Evolutionary conservation across 805 yeast genomes (phyloP), one percentile per base, ranked within the genome.

Genomic region (Candida piceae): DNA sequence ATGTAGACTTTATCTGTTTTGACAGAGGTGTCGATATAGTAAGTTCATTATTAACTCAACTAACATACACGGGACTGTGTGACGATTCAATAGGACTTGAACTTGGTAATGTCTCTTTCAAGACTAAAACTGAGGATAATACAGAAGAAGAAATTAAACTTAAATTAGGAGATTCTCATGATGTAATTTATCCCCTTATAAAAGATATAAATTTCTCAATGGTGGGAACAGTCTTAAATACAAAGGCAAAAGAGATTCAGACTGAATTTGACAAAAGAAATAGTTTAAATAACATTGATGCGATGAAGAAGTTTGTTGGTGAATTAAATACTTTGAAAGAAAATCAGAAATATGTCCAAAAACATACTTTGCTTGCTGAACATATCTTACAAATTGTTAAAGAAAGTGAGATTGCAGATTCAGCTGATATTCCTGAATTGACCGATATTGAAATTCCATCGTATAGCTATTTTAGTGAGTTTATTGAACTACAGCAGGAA

Each of bases 41-140:
- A 4, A 76, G 95, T 1, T 80, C 87, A 1, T 50, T 86, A 9
- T 61, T 87, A 37, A 76, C 79, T 18, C 97, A 89, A 50, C 61
- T 89, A 48, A 84, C 87, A 2, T 90, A 89, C 55, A 67, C 74
- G 13, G 98, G 97, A 0, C 64, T 93, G 12, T 64, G 88, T 16
- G 89, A 84, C 55, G 96, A 89, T 48, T 55, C 77, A 10, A 69
- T 77, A 46, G 76, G 73, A 4, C 62, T 80, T 5, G 64, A 69
- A 11, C 53, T 68, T 10, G 71, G 70, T 41, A 63, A 49, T 3
- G 48, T 61, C 6, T 48, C 48, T 6, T 25, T 46, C 29, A 39
- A 39, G 3, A 13, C 54, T 2, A 44, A 43, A 4, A 44, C 43
- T 13, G 45, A 41, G 12, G 48, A 36, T 7, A 45, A 27, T 7